Evolutionary conservation across 2,329 filamentous ascomycete genomes (phyloP).

Genomic region (Simplicillium aogashimaense): DNA sequence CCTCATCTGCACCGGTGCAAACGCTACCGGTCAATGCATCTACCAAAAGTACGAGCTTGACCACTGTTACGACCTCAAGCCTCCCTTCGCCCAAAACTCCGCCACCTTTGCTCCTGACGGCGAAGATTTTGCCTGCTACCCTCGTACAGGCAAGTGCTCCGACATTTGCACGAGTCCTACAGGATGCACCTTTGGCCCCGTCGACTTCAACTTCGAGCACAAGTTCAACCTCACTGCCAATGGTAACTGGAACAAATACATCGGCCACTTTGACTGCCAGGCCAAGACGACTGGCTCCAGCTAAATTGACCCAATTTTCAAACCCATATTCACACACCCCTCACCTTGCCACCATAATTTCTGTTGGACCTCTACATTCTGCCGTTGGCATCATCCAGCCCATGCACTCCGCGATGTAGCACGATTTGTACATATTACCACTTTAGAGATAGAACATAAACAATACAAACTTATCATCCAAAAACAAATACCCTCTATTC

Average conservation of each 20-base stretch:
- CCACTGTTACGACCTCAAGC: slow-evolving; percentile 34
- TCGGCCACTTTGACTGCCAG: slow-evolving; percentile 24
- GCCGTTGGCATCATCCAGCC: too few relatives aligned
- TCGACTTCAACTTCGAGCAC: slow-evolving; percentile 33
- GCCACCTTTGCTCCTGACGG: slow-evolving; percentile 41
- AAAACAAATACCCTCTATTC: too few relatives aligned
- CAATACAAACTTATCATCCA: too few relatives aligned
- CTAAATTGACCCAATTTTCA: too few relatives aligned
- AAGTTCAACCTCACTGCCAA: slow-evolving; percentile 37
- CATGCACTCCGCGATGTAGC: too few relatives aligned
- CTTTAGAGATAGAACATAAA: too few relatives aligned
- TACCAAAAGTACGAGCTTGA: slow-evolving; percentile 31
- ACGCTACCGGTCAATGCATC: slow-evolving; percentile 36
- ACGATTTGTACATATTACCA: too few relatives aligned
- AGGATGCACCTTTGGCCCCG: slow-evolving; percentile 40
- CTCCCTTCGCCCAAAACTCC: slow-evolving; percentile 28
- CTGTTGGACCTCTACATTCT: too few relatives aligned
- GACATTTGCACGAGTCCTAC: slow-evolving; percentile 37
- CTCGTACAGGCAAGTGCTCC: slow-evolving; percentile 28
- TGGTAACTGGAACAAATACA: slow-evolving; percentile 28
- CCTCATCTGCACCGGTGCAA: slow-evolving; percentile 38
- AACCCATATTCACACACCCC: too few relatives aligned
- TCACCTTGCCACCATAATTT: too few relatives aligned
- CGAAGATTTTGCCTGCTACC: slow-evolving; percentile 37
- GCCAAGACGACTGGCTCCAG: background rate